Evolutionary conservation across 306 rosid genomes (phyloP), one percentile per base, ranked within the genome.

Genomic region (Vigna reflexopilosa): DNA sequence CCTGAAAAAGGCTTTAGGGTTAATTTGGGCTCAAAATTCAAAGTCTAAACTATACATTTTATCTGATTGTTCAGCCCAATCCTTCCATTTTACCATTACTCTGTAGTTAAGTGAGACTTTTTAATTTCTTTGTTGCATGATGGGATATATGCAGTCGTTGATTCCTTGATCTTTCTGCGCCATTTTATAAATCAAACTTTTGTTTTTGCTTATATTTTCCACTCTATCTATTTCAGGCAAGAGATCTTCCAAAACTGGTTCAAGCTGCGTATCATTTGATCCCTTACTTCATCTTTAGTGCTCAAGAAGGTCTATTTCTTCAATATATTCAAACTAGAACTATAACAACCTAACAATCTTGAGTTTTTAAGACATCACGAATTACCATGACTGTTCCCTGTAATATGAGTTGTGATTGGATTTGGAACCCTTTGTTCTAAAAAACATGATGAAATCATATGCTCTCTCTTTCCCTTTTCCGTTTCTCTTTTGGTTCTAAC

Each of bases 251-350:
- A 20, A 90, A 79, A 82, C 8, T 83, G 79, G 83, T 95, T 85
- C 99, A 95, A 83, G 88, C 98, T 78, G 96, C 79, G 36, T 95
- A 93, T 84, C 97, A 45, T 78, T 83, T 95, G 73, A 85, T 93
- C 59, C 99, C 99, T 69, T 95, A 95, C 86, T 95, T 95, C 84
- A 87, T 93, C 81, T 91, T 95, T 72, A 93, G 84, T 80, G 87
- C 98, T 75, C 96, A 95, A 88, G 98, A 95, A 93, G 98, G 98
- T 95, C 47, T 63, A 81, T 77, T 70, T 34, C 51, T 67, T 59
- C 45, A 9, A 50, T 44, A 9, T 67, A 51, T 76, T 44, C 34
- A 48, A 48, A 61, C 59, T 76, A 54, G 63, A 77, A 64, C 61
- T 73, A 55, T 49, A 78, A 62, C 51, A 74, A 22, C 56, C 19